A percentile compares a stretch with the other conserved stretches of the same genome.
phyloP scores from a whole-genome alignment of 768 basidiomycete species.

The Mycena olivaceomarginata region DNA sequence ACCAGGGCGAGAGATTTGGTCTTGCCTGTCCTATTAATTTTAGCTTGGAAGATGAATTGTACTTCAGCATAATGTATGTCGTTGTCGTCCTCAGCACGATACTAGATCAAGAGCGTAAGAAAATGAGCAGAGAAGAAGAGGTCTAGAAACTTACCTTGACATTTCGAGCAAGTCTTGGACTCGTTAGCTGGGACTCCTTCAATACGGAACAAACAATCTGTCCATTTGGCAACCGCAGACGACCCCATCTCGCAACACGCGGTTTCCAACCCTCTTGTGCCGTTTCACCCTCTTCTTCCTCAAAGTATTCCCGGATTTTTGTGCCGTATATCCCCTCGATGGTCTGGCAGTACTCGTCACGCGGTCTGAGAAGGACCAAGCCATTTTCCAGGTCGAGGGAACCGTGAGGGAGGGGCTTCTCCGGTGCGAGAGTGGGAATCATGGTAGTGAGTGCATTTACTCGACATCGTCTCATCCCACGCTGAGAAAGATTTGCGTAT shows the following conservation, averaged over 20 bases:
- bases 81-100: not conserved
- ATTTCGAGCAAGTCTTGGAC: constrained; percentile 18
- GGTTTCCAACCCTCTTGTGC: not conserved
- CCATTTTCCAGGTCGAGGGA: constrained; percentile 8
- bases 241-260: constrained; percentile 39
- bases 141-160: constrained; percentile 22
- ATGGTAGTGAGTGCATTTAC: constrained; percentile 1
- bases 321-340: not conserved
- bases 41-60: constrained; percentile 45
- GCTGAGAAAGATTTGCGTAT: constrained; percentile 16
- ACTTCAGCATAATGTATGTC: constrained; percentile 34
- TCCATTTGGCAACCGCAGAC: constrained; percentile 45
- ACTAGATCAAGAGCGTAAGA: not conserved
- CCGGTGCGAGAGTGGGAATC: not conserved
- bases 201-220: constrained; percentile 45
- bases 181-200: constrained; percentile 31
- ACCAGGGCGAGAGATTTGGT: constrained; percentile 30
- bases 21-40: constrained; percentile 28
- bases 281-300: not conserved
- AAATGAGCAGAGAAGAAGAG: not conserved
- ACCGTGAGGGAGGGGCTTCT: not conserved
- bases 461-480: not conserved
- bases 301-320: not conserved
- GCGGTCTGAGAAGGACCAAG: not conserved
- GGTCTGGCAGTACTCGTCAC: constrained; percentile 6